phyloP scores from a whole-genome alignment of 768 basidiomycete species.

The Hortiboletus campestris region DNA sequence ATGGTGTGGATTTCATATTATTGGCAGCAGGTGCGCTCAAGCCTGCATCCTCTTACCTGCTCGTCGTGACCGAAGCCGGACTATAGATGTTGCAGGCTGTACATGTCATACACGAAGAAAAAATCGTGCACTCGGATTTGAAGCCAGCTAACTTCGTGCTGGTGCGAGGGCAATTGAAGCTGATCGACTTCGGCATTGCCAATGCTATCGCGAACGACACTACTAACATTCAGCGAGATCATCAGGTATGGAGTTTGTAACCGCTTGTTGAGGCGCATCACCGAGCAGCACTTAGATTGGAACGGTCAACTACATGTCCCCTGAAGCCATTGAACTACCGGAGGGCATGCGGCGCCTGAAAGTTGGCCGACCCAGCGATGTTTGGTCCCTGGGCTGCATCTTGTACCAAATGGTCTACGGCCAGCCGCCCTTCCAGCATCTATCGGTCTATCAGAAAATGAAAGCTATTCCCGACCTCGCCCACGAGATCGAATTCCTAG shows the following conservation, averaged over 20 bases:
- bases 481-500: constrained; percentile 81
- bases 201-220: constrained; percentile 99
- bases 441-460: constrained; percentile 87
- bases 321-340: constrained; percentile 89
- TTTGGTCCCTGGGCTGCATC: constrained; percentile 98
- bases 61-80: background rate
- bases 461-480: constrained; percentile 82
- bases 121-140: constrained; percentile 97
- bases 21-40: constrained; percentile 83
- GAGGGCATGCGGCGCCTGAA: constrained; percentile 88
- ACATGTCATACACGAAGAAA: constrained; percentile 97
- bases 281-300: constrained; percentile 61
- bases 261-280: background rate
- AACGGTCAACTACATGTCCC: constrained; percentile 98
- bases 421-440: constrained; percentile 84
- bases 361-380: constrained; percentile 93
- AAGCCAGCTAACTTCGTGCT: constrained; percentile 99
- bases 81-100: constrained; percentile 95
- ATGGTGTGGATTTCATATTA: constrained; percentile 95
- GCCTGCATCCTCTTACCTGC: background rate
- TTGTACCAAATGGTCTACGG: constrained; percentile 99
- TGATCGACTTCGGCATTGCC: constrained; percentile 99
- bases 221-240: constrained; percentile 95
- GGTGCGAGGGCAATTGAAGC: constrained; percentile 90
- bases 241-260: constrained; percentile 57